Evolutionary conservation across 106 monocot genomes (phyloP).

Genomic region (Acanthochlamys bracteata): DNA sequence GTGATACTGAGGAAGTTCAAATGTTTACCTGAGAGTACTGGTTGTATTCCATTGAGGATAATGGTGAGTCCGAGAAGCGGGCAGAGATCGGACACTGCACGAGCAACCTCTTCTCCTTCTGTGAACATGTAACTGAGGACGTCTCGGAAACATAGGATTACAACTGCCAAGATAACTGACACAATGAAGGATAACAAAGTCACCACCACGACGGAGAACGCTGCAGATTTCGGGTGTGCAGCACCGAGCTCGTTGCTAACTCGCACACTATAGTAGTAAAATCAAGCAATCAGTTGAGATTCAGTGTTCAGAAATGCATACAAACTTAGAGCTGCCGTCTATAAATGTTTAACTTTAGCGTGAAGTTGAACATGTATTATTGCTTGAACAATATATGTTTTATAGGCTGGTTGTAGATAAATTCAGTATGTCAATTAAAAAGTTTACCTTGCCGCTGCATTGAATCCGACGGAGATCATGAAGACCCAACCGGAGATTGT

Average conservation of each 20-base stretch:
- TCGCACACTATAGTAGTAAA: constrained; percentile 40
- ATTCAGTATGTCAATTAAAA: neutral
- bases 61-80: constrained; percentile 70
- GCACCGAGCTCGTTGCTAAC: constrained; percentile 95
- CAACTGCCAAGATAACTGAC: constrained; percentile 22
- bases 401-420: too few species aligned
- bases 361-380: too few species aligned
- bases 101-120: constrained; percentile 58
- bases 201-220: constrained; percentile 74
- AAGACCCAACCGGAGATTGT: constrained; percentile 88
- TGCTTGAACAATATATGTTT: too few species aligned
- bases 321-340: too few species aligned
- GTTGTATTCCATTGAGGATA: constrained; percentile 81
- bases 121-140: constrained; percentile 77
- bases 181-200: constrained; percentile 37
- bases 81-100: constrained; percentile 68
- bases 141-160: constrained; percentile 44
- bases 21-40: constrained; percentile 54
- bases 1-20: neutral
- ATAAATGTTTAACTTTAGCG: too few species aligned
- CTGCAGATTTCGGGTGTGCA: constrained; percentile 66
- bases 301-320: too few species aligned
- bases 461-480: constrained; percentile 94
- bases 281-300: neutral
- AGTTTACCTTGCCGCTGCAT: constrained; percentile 69